These are phyloP conservation scores for Torulaspora microellipsoides DNA, from an alignment of 805 yeast species.

Conservation along the genomic window DNA sequence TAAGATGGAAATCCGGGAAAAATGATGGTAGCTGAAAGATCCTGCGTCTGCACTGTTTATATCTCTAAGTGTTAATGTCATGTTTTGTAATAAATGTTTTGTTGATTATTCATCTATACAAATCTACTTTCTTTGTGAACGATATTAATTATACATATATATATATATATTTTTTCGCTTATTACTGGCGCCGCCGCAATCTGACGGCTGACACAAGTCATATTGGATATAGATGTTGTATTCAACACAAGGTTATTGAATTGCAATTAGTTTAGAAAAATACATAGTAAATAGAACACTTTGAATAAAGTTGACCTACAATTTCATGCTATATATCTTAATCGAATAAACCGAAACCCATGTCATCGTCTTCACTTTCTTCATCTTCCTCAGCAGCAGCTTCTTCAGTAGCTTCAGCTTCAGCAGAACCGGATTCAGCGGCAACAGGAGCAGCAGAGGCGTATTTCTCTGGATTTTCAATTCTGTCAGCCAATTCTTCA, in stretches of 20 bases:
- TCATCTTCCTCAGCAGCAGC: constrained; percentile 74
- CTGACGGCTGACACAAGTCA: too few species aligned
- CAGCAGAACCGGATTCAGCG: constrained; percentile 62
- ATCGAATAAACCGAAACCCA: constrained; percentile 99
- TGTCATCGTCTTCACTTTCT: constrained; percentile 67
- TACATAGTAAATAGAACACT: constrained; percentile 3
- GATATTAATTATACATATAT: too few species aligned
- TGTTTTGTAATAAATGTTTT: not conserved
- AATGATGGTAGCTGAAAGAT: constrained; percentile 7
- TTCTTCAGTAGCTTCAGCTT: constrained; percentile 62
- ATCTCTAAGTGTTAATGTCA: constrained; percentile 10
- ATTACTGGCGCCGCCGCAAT: too few species aligned
- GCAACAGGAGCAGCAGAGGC: constrained; percentile 99
- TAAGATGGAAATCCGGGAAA: constrained; percentile 7
- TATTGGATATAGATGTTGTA: too few species aligned
- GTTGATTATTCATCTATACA: too few species aligned
- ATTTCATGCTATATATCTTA: constrained; percentile 40
- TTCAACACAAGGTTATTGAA: too few species aligned
- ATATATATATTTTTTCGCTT: too few species aligned
- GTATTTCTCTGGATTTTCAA: constrained; percentile 99
- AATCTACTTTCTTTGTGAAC: too few species aligned
- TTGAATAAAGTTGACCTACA: constrained; percentile 3
- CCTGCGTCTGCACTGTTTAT: constrained; percentile 9
- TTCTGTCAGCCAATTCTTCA: constrained; percentile 98
- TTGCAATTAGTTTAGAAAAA: constrained; percentile 2